phyloP scores from a whole-genome alignment of 768 basidiomycete genomes.

The Cytidiella melzeri region DNA sequence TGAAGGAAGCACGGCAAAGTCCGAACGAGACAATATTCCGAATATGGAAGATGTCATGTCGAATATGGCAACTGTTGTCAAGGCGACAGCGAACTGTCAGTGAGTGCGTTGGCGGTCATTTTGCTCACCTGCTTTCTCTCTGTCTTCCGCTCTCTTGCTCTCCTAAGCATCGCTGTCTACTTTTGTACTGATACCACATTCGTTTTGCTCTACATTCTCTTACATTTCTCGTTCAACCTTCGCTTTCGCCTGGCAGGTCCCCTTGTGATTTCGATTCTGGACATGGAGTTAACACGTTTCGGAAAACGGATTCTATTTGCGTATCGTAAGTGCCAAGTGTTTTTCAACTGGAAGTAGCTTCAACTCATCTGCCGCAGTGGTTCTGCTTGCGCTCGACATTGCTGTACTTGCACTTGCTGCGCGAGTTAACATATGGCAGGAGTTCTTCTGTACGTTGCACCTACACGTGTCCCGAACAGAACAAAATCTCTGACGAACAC shows the following conservation, averaged over 20 bases:
- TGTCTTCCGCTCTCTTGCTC: neutral
- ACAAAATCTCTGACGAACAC: neutral
- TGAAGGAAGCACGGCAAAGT: too few relatives aligned
- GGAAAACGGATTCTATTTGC: conserved; percentile 27
- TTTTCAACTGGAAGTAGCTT: neutral
- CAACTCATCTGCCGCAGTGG: conserved; percentile 24
- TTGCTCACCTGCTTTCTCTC: neutral
- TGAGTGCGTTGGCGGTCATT: neutral
- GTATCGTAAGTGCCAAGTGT: conserved; percentile 21
- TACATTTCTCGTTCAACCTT: too few relatives aligned
- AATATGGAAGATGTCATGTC: neutral
- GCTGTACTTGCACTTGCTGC: conserved; percentile 47
- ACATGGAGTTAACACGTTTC: too few relatives aligned
- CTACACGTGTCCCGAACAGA: neutral
- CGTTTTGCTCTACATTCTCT: too few relatives aligned
- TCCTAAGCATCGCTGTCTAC: neutral
- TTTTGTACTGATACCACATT: neutral
- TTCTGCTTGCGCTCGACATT: conserved; percentile 40
- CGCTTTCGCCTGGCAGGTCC: too few relatives aligned
- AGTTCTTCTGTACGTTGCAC: conserved; percentile 48
- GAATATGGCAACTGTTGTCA: conserved; percentile 1
- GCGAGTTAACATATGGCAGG: conserved; percentile 50
- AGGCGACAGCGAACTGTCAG: neutral
- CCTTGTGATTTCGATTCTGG: too few relatives aligned
- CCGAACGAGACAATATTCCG: too few relatives aligned